These are phyloP conservation scores for Asterophora lycoperdoides DNA, from an alignment of 768 basidiomycete species.

Conservation along the genomic window DNA sequence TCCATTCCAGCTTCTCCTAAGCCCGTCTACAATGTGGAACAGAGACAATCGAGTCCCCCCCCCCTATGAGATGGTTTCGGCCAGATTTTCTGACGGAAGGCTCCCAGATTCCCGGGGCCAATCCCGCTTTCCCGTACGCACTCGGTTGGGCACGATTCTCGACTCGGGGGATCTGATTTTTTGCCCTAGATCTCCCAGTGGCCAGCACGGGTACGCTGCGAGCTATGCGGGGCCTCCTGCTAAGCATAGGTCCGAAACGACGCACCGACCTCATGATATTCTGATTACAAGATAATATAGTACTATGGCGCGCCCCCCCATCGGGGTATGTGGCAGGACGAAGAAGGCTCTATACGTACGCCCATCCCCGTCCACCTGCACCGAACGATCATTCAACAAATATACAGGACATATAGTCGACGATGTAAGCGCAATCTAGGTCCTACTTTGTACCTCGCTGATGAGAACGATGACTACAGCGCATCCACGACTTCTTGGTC, in stretches of 20 bases:
- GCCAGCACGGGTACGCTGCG: conserved; percentile 34
- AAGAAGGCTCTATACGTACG: conserved; percentile 86
- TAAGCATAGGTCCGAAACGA: conserved; percentile 7
- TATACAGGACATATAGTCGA: conserved; percentile 75
- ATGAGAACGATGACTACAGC: conserved; percentile 36
- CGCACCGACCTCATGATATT: not conserved
- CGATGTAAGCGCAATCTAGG: conserved; percentile 52
- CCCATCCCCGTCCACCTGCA: conserved; percentile 1
- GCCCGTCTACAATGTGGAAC: too few relatives aligned
- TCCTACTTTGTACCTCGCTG: conserved; percentile 10
- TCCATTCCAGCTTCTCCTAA: too few relatives aligned
- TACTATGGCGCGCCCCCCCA: conserved; percentile 27
- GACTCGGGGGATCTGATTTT: not conserved
- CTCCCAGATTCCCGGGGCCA: conserved; percentile 14
- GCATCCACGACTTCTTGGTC: conserved; percentile 79
- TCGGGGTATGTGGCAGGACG: conserved; percentile 64
- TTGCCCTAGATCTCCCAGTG: not conserved
- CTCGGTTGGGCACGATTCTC: not conserved
- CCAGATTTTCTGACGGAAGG: not conserved
- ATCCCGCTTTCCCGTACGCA: conserved; percentile 16
- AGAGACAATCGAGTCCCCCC: conserved; percentile 15
- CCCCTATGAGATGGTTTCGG: conserved; percentile 4
- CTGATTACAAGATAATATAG: conserved; percentile 18
- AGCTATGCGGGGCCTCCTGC: conserved; percentile 24
- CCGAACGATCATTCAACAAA: not conserved